These are phyloP conservation scores for Malus sylvestris DNA, from an alignment of 306 rosid species.

Conservation along the genomic window DNA sequence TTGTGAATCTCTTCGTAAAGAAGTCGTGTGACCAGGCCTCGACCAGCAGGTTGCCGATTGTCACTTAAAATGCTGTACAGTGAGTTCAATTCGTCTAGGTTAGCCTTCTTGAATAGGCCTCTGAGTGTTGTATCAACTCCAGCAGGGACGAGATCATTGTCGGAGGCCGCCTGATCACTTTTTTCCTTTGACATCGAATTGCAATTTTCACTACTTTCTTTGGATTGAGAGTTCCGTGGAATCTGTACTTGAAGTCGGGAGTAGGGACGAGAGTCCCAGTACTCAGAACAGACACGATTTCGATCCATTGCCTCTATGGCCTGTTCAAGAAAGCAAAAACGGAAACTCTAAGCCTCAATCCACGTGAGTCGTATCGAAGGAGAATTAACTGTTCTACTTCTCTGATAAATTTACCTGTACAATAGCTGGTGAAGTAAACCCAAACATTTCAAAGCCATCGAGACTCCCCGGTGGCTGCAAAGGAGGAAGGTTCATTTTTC, in stretches of 20 bases:
- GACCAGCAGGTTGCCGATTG: conserved; percentile 38
- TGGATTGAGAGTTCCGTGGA: conserved; percentile 48
- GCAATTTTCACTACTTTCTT: conserved; percentile 23
- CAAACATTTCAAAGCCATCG: conserved; percentile 98
- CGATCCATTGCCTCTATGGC: conserved; percentile 87
- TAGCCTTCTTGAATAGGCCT: conserved; percentile 61
- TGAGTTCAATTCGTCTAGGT: conserved; percentile 63
- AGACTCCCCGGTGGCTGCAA: conserved; percentile 98
- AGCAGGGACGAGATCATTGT: conserved; percentile 17
- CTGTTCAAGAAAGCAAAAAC: conserved; percentile 28
- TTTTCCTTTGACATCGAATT: background rate
- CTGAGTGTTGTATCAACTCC: conserved; percentile 34
- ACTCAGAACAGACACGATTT: conserved; percentile 68
- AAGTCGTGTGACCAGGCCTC: conserved; percentile 41
- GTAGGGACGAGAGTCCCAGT: conserved; percentile 95
- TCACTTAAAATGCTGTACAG: conserved; percentile 55
- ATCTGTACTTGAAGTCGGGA: conserved; percentile 84
- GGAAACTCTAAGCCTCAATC: background rate
- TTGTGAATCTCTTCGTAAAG: conserved; percentile 60
- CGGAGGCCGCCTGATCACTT: conserved; percentile 22
- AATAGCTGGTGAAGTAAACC: conserved; percentile 89
- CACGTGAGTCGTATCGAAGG: background rate
- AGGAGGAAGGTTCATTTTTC: conserved; percentile 79
- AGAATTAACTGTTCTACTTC: background rate
- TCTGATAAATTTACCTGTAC: conserved; percentile 66